A percentile compares a stretch with the other conserved stretches of the same genome.
Conservation (phyloP, 164 flowering plant species). For the Vitis cinerea region DNA sequence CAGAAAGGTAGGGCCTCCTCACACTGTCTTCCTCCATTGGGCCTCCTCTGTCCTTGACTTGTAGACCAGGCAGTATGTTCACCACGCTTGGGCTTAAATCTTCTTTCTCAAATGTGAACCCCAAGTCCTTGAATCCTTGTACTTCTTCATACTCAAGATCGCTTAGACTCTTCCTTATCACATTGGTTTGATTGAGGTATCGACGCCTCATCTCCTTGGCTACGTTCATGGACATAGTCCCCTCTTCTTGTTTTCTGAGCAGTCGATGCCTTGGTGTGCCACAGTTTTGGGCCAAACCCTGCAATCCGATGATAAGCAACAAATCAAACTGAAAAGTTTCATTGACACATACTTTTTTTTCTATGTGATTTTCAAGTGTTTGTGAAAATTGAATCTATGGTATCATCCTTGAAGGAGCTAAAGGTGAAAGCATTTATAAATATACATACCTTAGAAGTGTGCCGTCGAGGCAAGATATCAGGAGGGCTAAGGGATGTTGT, state of each 20-base stretch:
- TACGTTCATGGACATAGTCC: constrained; percentile 7
- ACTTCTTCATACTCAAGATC: constrained; percentile 56
- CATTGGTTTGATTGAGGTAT: constrained; percentile 19
- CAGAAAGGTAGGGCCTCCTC: constrained; percentile 58
- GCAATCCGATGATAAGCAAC: neutral
- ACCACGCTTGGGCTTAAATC: constrained; percentile 38
- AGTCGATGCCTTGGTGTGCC: constrained; percentile 25
- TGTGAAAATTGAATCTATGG: too few relatives aligned
- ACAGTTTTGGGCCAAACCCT: constrained; percentile 14
- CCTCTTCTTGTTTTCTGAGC: constrained; percentile 20
- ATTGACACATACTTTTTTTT: too few relatives aligned
- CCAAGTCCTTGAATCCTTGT: constrained; percentile 66
- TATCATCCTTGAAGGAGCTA: too few relatives aligned
- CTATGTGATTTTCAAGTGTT: too few relatives aligned
- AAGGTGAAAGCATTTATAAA: too few relatives aligned
- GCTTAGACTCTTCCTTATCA: constrained; percentile 39
- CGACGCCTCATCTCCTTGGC: constrained; percentile 19
- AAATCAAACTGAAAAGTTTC: too few relatives aligned
- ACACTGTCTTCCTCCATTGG: constrained; percentile 13
- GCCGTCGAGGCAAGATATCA: constrained; percentile 23
- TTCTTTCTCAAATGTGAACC: constrained; percentile 44
- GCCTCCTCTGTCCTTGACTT: constrained; percentile 25
- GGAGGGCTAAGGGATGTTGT: constrained; percentile 40
- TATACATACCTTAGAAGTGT: constrained; percentile 37
- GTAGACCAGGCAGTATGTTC: constrained; percentile 55